Evolutionary conservation across 306 rosid species (phyloP).

Genomic region (Ziziphus jujuba): DNA sequence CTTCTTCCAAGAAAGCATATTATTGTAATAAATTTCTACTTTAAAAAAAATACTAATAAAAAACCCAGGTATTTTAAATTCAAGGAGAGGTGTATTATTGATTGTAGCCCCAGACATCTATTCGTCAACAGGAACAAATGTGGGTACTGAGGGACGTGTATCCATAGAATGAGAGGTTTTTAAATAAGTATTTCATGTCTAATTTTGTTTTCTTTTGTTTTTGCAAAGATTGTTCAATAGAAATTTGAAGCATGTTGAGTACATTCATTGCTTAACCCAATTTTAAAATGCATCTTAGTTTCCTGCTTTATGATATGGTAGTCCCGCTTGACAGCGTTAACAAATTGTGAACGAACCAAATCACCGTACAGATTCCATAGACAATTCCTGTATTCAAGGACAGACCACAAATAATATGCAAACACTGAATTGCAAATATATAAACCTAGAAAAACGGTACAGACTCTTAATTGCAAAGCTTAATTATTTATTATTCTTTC

Average conservation of each 20-base stretch:
- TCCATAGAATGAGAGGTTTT: not conserved
- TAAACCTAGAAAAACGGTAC: not conserved
- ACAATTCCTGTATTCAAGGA: not conserved
- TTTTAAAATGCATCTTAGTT: not conserved
- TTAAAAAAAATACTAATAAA: too few relatives aligned
- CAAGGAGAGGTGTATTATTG: not conserved
- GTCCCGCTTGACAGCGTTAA: too few relatives aligned
- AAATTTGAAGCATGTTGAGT: too few relatives aligned
- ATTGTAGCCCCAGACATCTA: too few relatives aligned
- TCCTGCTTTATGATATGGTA: too few relatives aligned
- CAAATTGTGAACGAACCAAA: too few relatives aligned
- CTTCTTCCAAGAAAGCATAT: slow-evolving; percentile 1
- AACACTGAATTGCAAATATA: not conserved
- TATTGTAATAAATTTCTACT: slow-evolving; percentile 1
- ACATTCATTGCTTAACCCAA: not conserved
- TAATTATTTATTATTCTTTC: slow-evolving; percentile 45
- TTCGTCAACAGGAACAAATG: too few relatives aligned
- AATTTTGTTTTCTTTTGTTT: not conserved
- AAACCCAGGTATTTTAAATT: not conserved
- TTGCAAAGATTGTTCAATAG: not conserved
- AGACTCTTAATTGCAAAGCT: slow-evolving; percentile 13
- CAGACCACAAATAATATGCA: not conserved
- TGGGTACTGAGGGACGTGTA: not conserved
- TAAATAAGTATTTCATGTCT: not conserved
- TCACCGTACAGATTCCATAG: too few relatives aligned